phyloP scores from a whole-genome alignment of 768 basidiomycete species.

The Pleurotus pulmonarius region DNA sequence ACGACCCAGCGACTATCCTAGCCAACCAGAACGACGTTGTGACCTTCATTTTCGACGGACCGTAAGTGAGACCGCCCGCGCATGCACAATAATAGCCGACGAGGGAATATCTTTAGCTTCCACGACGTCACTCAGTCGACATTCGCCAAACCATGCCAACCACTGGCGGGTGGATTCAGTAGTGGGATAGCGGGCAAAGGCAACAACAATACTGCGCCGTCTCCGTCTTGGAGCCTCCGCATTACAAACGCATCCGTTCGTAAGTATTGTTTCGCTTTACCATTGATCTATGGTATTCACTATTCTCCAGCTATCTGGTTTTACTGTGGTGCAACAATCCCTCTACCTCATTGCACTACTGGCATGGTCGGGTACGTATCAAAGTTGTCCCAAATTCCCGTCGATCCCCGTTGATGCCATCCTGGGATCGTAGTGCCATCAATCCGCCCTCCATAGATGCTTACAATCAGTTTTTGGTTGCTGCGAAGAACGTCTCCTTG shows the following conservation, averaged over 20 bases:
- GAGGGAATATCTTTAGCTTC: constrained; percentile 14
- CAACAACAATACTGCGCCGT: constrained; percentile 13
- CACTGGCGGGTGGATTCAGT: constrained; percentile 36
- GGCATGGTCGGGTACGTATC: constrained; percentile 14
- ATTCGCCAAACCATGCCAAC: constrained; percentile 33
- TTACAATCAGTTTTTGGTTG: constrained; percentile 1
- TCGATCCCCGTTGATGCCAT: not conserved
- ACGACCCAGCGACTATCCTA: constrained; percentile 26
- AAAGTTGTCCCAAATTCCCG: not conserved
- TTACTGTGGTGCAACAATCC: constrained; percentile 23
- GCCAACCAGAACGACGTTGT: constrained; percentile 31
- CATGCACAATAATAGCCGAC: too few species aligned
- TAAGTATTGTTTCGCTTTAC: constrained; percentile 7
- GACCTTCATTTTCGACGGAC: constrained; percentile 35
- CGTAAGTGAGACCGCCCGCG: constrained; percentile 18
- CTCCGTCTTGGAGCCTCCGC: constrained; percentile 28
- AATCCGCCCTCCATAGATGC: constrained; percentile 11
- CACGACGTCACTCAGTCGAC: constrained; percentile 39
- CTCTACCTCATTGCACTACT: constrained; percentile 28
- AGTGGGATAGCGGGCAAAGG: constrained; percentile 25
- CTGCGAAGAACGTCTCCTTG: constrained; percentile 9
- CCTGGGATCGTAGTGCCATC: constrained; percentile 8
- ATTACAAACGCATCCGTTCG: constrained; percentile 28
- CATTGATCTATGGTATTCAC: constrained; percentile 17
- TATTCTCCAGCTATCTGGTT: constrained; percentile 17